Conservation (phyloP, 2,329 filamentous ascomycete species). For the Coleophoma crateriformis region DNA sequence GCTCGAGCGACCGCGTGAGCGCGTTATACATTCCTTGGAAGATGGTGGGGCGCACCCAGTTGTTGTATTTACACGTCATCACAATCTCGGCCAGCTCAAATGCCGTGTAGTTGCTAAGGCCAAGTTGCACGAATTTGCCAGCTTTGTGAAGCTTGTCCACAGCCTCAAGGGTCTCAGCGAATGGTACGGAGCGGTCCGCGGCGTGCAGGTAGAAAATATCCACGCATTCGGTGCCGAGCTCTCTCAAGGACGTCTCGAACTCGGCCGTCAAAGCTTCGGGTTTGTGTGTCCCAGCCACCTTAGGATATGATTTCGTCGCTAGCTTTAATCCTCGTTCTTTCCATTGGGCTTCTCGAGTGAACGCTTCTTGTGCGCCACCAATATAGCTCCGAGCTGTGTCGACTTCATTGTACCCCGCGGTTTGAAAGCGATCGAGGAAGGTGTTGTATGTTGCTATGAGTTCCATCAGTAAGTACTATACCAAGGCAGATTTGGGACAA, state of each 20-base stretch:
- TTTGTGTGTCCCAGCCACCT: conserved; percentile 30
- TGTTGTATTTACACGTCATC: conserved; percentile 18
- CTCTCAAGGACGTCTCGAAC: conserved; percentile 30
- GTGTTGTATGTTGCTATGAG: too few relatives aligned
- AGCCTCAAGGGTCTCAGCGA: conserved; percentile 38
- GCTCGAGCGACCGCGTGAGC: conserved; percentile 34
- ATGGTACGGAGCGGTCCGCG: conserved; percentile 39
- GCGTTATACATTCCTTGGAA: conserved; percentile 23
- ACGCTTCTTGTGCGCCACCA: conserved; percentile 66
- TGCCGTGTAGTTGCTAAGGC: conserved; percentile 38
- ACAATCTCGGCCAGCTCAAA: conserved; percentile 36
- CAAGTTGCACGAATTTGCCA: conserved; percentile 38
- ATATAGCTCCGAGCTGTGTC: conserved; percentile 75
- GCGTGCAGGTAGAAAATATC: conserved; percentile 46
- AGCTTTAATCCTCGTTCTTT: conserved; percentile 68
- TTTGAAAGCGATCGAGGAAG: conserved; percentile 63
- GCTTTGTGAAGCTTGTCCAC: conserved; percentile 39
- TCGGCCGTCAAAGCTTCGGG: conserved; percentile 27
- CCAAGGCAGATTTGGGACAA: too few relatives aligned
- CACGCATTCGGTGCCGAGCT: conserved; percentile 32
- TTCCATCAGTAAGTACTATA: too few relatives aligned
- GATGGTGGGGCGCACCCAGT: conserved; percentile 21
- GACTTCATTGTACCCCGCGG: conserved; percentile 72
- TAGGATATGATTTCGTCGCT: conserved; percentile 72
- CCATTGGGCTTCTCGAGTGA: conserved; percentile 67